Evolutionary conservation across 2,329 filamentous ascomycete genomes (phyloP).

Genomic region (Colletotrichum somersetense): DNA sequence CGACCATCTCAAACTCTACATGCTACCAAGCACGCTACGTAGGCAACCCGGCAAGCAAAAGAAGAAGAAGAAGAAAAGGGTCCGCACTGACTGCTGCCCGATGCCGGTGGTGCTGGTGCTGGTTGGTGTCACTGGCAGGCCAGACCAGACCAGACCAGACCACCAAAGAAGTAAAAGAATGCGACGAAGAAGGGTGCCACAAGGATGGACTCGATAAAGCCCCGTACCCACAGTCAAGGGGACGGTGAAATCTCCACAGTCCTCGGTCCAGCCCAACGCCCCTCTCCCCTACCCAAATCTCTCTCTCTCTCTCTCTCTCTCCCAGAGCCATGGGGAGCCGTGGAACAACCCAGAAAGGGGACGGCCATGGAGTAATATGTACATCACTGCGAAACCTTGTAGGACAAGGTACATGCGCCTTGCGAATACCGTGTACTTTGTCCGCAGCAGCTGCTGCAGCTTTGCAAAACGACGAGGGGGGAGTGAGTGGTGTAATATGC

Average conservation of each 20-base stretch:
- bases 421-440: not conserved
- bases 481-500: slow-evolving; percentile 10
- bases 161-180: slow-evolving; percentile 11
- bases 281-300: slow-evolving; percentile 26
- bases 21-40: not conserved
- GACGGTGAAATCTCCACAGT: slow-evolving; percentile 29
- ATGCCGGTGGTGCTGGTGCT: not conserved
- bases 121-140: not conserved
- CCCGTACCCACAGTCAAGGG: slow-evolving; percentile 11
- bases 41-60: slow-evolving; percentile 2
- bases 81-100: not conserved
- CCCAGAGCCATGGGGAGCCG: slow-evolving; percentile 14
- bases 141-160: not conserved
- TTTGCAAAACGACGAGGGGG: not conserved
- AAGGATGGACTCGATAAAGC: not conserved
- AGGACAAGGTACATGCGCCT: slow-evolving; percentile 17
- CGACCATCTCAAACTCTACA: slow-evolving; percentile 24
- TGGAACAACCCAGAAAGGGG: slow-evolving; percentile 9
- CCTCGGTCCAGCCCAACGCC: slow-evolving; percentile 39
- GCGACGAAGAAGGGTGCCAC: not conserved
- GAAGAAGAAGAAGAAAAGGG: not conserved
- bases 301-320: slow-evolving; percentile 34
- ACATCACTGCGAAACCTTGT: slow-evolving; percentile 17
- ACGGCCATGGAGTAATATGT: slow-evolving; percentile 18
- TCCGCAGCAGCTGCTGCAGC: not conserved